Evolutionary conservation across 2,329 filamentous ascomycete genomes (phyloP).

Genomic region (Boeremia lycopersici): DNA sequence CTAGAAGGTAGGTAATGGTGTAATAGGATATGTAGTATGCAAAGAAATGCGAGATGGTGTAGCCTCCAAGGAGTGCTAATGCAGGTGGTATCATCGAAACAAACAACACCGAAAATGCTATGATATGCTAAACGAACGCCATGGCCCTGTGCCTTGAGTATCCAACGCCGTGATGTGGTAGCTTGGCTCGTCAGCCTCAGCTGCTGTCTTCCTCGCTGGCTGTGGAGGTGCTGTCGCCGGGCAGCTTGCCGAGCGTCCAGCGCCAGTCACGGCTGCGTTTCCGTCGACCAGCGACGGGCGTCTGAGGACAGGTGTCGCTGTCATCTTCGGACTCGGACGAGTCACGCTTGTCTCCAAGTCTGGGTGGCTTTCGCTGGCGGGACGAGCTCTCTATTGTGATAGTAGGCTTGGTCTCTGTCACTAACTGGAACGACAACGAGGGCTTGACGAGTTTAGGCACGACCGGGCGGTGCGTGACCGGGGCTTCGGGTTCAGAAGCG

Average conservation of each 20-base stretch:
- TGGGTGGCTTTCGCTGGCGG: constrained; percentile 33
- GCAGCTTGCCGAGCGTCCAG: constrained; percentile 61
- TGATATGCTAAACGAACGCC: constrained; percentile 29
- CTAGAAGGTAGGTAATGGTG: constrained; percentile 11
- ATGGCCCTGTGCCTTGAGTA: constrained; percentile 17
- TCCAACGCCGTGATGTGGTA: constrained; percentile 5
- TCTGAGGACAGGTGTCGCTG: constrained; percentile 58
- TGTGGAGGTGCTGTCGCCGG: constrained; percentile 27
- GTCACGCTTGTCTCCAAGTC: constrained; percentile 52
- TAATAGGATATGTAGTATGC: constrained; percentile 5
- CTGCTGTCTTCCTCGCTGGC: constrained; percentile 38
- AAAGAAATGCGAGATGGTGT: constrained; percentile 7
- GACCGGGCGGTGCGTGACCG: constrained; percentile 21
- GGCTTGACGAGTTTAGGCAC: constrained; percentile 20
- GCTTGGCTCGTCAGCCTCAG: constrained; percentile 17
- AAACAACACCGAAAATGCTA: constrained; percentile 35
- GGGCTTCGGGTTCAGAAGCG: constrained; percentile 18
- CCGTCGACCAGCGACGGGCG: constrained; percentile 58
- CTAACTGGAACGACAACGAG: constrained; percentile 22
- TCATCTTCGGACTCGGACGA: constrained; percentile 53
- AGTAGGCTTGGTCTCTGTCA: constrained; percentile 14
- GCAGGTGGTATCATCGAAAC: constrained; percentile 37
- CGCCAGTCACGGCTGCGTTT: constrained; percentile 63
- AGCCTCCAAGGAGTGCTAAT: constrained; percentile 12
- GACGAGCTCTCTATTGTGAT: constrained; percentile 33